Evolutionary conservation across 257 asterid species (phyloP).

Genomic region (Scutellaria minor): DNA sequence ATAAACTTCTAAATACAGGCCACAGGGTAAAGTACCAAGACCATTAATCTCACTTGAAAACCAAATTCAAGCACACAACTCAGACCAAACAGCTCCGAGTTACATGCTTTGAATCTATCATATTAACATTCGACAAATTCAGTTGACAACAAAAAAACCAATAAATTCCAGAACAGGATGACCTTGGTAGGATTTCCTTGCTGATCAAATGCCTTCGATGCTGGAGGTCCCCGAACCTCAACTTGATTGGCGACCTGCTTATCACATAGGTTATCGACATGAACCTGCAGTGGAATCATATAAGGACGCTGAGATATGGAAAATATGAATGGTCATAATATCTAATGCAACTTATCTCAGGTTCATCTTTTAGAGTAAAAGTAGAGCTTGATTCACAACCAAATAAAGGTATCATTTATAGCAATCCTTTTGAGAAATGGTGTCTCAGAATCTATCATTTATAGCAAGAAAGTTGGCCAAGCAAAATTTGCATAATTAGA

Average conservation of each 20-base stretch:
- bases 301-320: conserved; percentile 23
- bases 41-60: conserved; percentile 16
- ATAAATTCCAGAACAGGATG: conserved; percentile 34
- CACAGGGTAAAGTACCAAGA: neutral
- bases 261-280: conserved; percentile 54
- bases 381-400: conserved; percentile 24
- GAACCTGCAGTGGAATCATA: conserved; percentile 56
- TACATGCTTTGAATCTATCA: neutral
- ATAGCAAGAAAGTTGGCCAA: too few species aligned
- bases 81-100: conserved; percentile 18
- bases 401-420: neutral
- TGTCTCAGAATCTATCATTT: too few species aligned
- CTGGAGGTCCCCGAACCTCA: conserved; percentile 97
- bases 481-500: too few species aligned
- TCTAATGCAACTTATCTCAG: neutral
- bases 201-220: conserved; percentile 81
- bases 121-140: conserved; percentile 12
- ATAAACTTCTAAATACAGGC: neutral
- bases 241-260: conserved; percentile 79
- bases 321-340: conserved; percentile 1
- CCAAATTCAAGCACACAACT: conserved; percentile 28
- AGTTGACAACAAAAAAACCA: conserved; percentile 15
- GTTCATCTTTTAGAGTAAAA: conserved; percentile 20
- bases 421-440: neutral
- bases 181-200: conserved; percentile 98